These are phyloP conservation scores for Kurtzmaniella quercitrusa DNA, from an alignment of 1,139 yeast genomes.

Conservation along the genomic window DNA sequence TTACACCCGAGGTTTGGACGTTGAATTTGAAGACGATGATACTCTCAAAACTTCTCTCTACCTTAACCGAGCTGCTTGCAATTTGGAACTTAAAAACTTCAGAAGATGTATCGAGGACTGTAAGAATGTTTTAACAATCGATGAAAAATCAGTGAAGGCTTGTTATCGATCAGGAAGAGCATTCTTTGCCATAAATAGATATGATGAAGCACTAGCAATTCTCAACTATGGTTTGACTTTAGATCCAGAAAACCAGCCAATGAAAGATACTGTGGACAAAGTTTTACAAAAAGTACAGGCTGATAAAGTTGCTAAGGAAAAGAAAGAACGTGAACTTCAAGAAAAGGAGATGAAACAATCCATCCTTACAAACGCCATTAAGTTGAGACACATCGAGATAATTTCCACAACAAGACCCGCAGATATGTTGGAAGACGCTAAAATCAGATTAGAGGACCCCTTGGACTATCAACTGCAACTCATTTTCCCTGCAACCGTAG, in stretches of 20 bases:
- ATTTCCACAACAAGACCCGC: constrained; percentile 50
- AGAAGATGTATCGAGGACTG: constrained; percentile 87
- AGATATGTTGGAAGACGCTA: constrained; percentile 44
- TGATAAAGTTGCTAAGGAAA: constrained; percentile 26
- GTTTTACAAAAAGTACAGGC: constrained; percentile 38
- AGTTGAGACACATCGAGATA: constrained; percentile 49
- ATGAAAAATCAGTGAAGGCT: constrained; percentile 76
- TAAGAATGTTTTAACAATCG: constrained; percentile 60
- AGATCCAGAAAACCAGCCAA: constrained; percentile 56
- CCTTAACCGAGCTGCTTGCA: constrained; percentile 88
- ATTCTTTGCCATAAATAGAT: constrained; percentile 59
- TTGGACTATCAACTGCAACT: constrained; percentile 74
- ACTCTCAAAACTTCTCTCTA: constrained; percentile 58
- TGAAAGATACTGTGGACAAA: constrained; percentile 39
- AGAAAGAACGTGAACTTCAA: constrained; percentile 31
- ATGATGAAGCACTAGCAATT: constrained; percentile 70
- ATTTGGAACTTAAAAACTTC: constrained; percentile 78
- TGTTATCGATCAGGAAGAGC: constrained; percentile 84
- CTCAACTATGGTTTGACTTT: constrained; percentile 59
- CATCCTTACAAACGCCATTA: constrained; percentile 50
- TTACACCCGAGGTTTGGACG: constrained; percentile 77
- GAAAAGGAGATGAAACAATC: constrained; percentile 26
- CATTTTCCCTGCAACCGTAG: constrained; percentile 71
- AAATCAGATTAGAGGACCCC: constrained; percentile 61
- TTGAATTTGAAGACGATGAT: constrained; percentile 44